A percentile compares a stretch with the other conserved stretches of the same genome.
Conservation (phyloP, 371 early-diverging fungal genomes). For the Blakeslea trispora region DNA sequence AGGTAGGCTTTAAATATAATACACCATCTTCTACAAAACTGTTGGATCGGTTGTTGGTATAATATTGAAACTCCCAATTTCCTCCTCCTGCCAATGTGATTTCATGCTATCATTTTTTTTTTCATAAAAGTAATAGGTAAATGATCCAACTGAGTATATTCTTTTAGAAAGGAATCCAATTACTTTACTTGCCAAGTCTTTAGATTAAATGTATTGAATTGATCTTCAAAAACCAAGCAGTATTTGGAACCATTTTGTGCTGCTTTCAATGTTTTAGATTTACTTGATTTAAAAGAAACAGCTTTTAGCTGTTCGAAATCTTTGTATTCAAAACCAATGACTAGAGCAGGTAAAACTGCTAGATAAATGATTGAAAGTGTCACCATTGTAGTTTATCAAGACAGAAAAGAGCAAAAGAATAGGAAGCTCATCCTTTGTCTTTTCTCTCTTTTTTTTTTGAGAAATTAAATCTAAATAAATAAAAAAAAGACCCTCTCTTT, state of each 20-base stretch:
- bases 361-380: too few species aligned
- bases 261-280: background rate
- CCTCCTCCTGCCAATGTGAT: constrained; percentile 56
- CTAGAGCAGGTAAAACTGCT: too few species aligned
- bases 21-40: constrained; percentile 67
- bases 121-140: too few species aligned
- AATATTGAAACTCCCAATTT: constrained; percentile 63
- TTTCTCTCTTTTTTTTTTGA: too few species aligned
- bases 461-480: too few species aligned
- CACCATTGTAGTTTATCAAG: too few species aligned
- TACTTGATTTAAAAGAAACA: background rate
- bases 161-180: too few species aligned
- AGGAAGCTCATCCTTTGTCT: too few species aligned
- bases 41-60: constrained; percentile 63
- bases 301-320: background rate
- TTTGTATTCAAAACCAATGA: background rate
- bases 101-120: constrained; percentile 44
- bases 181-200: constrained; percentile 55
- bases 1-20: constrained; percentile 67
- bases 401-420: too few species aligned
- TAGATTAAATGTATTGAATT: constrained; percentile 61
- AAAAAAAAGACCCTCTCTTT: too few species aligned
- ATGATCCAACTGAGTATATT: background rate
- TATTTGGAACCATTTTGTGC: background rate
- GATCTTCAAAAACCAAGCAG: constrained; percentile 64